phyloP scores from a whole-genome alignment of 805 yeast species.

The Starmerella sp. region DNA sequence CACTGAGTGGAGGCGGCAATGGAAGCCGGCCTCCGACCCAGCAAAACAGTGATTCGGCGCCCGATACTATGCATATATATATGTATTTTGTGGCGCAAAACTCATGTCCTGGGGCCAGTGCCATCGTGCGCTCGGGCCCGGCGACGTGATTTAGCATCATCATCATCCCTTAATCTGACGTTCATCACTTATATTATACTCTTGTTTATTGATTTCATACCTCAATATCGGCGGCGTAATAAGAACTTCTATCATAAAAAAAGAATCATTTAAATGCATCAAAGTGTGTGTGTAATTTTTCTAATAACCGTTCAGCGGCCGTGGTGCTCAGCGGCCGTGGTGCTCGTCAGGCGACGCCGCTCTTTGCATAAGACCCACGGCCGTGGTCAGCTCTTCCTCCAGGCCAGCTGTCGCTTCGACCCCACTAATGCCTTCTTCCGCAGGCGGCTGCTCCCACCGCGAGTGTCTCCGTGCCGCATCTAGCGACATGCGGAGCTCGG shows the following conservation, averaged over 20 bases:
- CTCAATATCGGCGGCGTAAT: too few species aligned
- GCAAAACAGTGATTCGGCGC: not conserved
- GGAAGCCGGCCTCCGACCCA: not conserved
- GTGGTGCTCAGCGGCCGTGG: not conserved
- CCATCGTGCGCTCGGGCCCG: not conserved
- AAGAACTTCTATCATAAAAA: not conserved
- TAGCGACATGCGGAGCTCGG: slow-evolving; percentile 22
- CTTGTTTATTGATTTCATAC: not conserved
- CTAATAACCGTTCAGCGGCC: not conserved
- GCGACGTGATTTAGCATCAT: not conserved
- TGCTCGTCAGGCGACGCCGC: not conserved
- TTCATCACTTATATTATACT: not conserved
- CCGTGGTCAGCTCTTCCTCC: slow-evolving; percentile 28
- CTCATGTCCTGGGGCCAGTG: not conserved
- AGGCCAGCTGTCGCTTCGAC: slow-evolving; percentile 21
- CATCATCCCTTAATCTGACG: not conserved
- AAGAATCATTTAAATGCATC: not conserved
- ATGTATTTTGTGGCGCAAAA: not conserved
- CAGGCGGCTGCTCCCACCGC: slow-evolving; percentile 24
- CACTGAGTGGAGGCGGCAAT: slow-evolving; percentile 46
- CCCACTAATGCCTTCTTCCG: slow-evolving; percentile 15
- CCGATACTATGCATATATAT: not conserved
- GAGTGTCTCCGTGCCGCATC: slow-evolving; percentile 22
- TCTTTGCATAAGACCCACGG: slow-evolving; percentile 26
- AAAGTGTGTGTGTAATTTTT: not conserved